These are phyloP conservation scores for Acorus gramineus DNA, from an alignment of 106 monocot genomes.

Conservation along the genomic window DNA sequence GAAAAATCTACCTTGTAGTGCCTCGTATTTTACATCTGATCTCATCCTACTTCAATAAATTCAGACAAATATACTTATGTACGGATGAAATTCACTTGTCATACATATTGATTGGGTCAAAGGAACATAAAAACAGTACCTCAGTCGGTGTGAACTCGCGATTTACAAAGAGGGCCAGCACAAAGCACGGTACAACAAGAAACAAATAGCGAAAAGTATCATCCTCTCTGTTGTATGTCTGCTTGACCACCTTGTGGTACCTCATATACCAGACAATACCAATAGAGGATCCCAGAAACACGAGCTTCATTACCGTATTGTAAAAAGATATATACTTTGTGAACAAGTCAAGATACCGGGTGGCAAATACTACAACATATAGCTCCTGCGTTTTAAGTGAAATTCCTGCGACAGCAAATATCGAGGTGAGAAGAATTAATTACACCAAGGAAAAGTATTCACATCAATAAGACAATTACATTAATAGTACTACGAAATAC, in stretches of 20 bases:
- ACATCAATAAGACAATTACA: background rate
- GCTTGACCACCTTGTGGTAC: slow-evolving; percentile 33
- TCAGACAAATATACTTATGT: too few relatives aligned
- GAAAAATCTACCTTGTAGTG: too few relatives aligned
- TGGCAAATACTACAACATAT: slow-evolving; percentile 33
- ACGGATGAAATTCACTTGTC: too few relatives aligned
- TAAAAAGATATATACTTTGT: slow-evolving; percentile 27
- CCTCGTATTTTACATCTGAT: too few relatives aligned
- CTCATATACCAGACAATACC: slow-evolving; percentile 48
- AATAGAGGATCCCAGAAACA: slow-evolving; percentile 38
- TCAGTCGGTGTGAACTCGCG: slow-evolving; percentile 26
- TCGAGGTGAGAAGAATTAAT: background rate
- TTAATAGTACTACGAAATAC: too few relatives aligned
- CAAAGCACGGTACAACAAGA: slow-evolving; percentile 32
- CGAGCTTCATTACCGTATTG: slow-evolving; percentile 38
- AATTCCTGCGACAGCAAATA: slow-evolving; percentile 19
- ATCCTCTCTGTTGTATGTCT: slow-evolving; percentile 36
- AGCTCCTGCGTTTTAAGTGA: slow-evolving; percentile 47
- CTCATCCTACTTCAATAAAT: too few relatives aligned
- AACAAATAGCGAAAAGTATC: slow-evolving; percentile 40
- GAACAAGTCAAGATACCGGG: slow-evolving; percentile 40
- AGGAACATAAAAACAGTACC: slow-evolving; percentile 11
- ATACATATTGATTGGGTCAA: too few relatives aligned
- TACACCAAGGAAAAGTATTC: background rate
- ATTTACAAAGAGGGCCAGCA: slow-evolving; percentile 30